These are phyloP conservation scores for Colletotrichum caudatum DNA, from an alignment of 2,329 filamentous ascomycete genomes.

Conservation along the genomic window DNA sequence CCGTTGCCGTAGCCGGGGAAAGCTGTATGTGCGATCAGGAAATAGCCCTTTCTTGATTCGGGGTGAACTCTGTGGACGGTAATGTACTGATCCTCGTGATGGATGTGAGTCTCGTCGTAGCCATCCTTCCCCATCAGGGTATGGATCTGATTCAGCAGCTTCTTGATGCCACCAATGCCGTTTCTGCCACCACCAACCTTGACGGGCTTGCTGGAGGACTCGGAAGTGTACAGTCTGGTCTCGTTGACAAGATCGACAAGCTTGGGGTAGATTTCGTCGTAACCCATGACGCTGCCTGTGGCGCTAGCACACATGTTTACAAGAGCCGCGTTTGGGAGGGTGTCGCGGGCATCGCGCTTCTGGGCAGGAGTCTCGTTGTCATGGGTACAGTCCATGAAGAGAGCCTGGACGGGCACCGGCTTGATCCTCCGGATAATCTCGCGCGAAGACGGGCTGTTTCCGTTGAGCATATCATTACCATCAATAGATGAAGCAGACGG, in stretches of 20 bases:
- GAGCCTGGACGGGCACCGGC: conserved; percentile 87
- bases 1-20: conserved; percentile 91
- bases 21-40: conserved; percentile 94
- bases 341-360: conserved; percentile 93
- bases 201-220: conserved; percentile 74
- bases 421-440: conserved; percentile 86
- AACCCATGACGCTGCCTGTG: conserved; percentile 96
- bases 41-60: conserved; percentile 91
- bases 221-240: conserved; percentile 83
- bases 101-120: conserved; percentile 95
- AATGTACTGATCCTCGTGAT: conserved; percentile 96
- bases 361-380: conserved; percentile 97
- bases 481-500: conserved; percentile 49
- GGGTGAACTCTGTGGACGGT: conserved; percentile 97
- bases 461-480: conserved; percentile 46
- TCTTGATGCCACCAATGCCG: conserved; percentile 92
- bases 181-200: conserved; percentile 77
- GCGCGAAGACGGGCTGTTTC: conserved; percentile 55
- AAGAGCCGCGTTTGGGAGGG: conserved; percentile 90
- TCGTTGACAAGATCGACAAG: conserved; percentile 95
- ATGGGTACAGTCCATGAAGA: conserved; percentile 99
- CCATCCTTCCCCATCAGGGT: conserved; percentile 94
- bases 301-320: conserved; percentile 97
- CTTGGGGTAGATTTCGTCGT: conserved; percentile 95
- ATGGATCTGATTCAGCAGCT: conserved; percentile 93